Conservation (phyloP, 106 monocot species). For the Gastrodia elata region DNA sequence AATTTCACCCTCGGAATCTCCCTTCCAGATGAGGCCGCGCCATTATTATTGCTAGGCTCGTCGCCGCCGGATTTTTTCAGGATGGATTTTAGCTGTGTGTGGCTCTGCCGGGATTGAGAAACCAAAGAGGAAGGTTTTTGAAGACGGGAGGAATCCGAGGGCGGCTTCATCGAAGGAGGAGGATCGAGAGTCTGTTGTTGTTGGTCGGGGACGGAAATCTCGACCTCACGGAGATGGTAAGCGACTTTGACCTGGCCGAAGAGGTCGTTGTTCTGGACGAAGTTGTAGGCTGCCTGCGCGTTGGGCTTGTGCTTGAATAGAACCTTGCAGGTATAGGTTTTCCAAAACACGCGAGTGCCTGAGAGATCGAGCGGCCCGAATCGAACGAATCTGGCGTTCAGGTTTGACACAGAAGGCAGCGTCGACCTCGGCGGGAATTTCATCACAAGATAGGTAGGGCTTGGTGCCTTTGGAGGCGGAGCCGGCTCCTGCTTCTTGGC, state of each 20-base stretch:
- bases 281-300: conserved; percentile 7
- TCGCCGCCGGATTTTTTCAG: conserved; percentile 14
- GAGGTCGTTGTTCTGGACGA: conserved; percentile 4
- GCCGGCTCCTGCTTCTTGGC: not conserved
- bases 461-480: not conserved
- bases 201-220: conserved; percentile 3
- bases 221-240: conserved; percentile 7
- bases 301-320: conserved; percentile 19
- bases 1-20: conserved; percentile 16
- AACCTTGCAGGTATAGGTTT: conserved; percentile 13
- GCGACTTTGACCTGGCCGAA: conserved; percentile 13
- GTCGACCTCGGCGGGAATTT: conserved; percentile 19
- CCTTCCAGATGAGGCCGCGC: not conserved
- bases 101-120: not conserved
- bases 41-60: not conserved
- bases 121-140: not conserved
- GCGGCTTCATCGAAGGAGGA: not conserved
- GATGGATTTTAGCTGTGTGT: conserved; percentile 11
- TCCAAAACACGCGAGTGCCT: conserved; percentile 13
- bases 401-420: conserved; percentile 13
- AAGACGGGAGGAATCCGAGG: not conserved
- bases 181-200: conserved; percentile 3
- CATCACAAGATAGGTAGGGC: conserved; percentile 11
- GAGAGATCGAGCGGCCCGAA: conserved; percentile 13
- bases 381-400: conserved; percentile 19